Percentiles rank a stretch among this genome's conserved stretches.
Evolutionary conservation across 2,329 filamentous ascomycete genomes (phyloP).

Genomic region (Coniochaeta sp.): DNA sequence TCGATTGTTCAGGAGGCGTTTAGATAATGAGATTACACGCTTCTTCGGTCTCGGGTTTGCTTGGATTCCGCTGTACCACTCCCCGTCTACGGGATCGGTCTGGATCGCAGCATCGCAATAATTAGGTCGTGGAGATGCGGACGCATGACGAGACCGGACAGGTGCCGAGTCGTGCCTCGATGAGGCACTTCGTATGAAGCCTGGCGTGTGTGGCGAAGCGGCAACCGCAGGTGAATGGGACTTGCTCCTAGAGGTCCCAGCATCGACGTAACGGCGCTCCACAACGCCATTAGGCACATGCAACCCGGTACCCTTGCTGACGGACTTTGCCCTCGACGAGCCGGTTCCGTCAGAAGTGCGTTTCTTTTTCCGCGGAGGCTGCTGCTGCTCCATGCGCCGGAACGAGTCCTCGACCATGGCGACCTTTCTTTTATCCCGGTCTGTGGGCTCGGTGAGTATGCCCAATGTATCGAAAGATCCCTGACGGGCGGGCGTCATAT

Average conservation of each 20-base stretch:
- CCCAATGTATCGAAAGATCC: conserved; percentile 53
- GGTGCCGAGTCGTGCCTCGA: conserved; percentile 21
- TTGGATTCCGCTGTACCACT: conserved; percentile 40
- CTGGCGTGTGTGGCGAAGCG: conserved; percentile 27
- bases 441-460: conserved; percentile 56
- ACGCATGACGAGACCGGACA: conserved; percentile 28
- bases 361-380: conserved; percentile 53
- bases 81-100: conserved; percentile 46
- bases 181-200: conserved; percentile 17
- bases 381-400: conserved; percentile 52
- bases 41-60: conserved; percentile 32
- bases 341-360: conserved; percentile 47
- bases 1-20: conserved; percentile 42
- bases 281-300: conserved; percentile 23
- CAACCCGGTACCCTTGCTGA: conserved; percentile 11
- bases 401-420: conserved; percentile 59
- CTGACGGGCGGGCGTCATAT: conserved; percentile 54
- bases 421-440: conserved; percentile 61
- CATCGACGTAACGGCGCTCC: conserved; percentile 41
- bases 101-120: conserved; percentile 47
- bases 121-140: conserved; percentile 28
- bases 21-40: conserved; percentile 45
- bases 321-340: conserved; percentile 19
- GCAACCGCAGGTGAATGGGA: conserved; percentile 42
- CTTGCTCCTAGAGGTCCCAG: conserved; percentile 45